These are phyloP conservation scores for Jasminum sambac DNA, from an alignment of 257 asterid species.

Conservation along the genomic window DNA sequence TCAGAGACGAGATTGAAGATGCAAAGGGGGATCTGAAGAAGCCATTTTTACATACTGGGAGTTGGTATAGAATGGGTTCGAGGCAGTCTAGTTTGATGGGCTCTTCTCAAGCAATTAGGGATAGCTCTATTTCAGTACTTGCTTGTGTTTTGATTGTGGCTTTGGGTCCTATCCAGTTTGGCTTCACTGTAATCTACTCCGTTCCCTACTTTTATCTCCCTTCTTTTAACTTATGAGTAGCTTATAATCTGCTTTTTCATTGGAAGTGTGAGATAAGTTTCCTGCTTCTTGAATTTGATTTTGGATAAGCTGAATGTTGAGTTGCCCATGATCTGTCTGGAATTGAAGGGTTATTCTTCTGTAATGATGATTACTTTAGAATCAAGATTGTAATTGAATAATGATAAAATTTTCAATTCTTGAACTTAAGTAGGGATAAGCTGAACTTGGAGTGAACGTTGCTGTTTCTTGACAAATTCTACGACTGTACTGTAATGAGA, in stretches of 20 bases:
- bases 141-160: conserved; percentile 94
- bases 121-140: conserved; percentile 74
- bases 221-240: neutral
- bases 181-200: conserved; percentile 67
- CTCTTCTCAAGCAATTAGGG: conserved; percentile 75
- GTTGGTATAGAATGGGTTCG: conserved; percentile 94
- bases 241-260: neutral
- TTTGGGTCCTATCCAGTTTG: conserved; percentile 89
- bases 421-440: neutral
- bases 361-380: neutral
- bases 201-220: neutral
- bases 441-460: neutral
- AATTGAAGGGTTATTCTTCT: neutral
- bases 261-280: neutral
- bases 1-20: conserved; percentile 45
- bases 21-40: conserved; percentile 63
- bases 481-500: neutral
- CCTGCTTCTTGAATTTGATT: neutral
- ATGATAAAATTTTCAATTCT: neutral
- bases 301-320: neutral
- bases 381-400: neutral
- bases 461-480: neutral
- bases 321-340: neutral
- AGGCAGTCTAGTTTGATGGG: conserved; percentile 81
- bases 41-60: conserved; percentile 89